Percentiles rank a stretch among this genome's conserved stretches.
phyloP scores from a whole-genome alignment of 805 yeast species.

The Saccharomycopsis sp. region DNA sequence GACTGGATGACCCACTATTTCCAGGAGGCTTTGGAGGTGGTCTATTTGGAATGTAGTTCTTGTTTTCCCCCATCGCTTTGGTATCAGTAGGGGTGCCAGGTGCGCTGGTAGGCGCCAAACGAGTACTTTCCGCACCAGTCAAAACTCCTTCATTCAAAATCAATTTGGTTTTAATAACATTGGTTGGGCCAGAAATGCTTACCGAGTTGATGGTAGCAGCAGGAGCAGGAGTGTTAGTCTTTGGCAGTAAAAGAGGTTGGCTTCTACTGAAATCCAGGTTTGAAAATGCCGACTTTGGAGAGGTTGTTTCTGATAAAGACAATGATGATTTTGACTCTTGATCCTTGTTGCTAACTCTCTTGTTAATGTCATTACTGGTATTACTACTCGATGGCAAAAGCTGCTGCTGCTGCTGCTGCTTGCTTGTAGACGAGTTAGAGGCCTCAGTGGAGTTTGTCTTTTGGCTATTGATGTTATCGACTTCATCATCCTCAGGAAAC shows the following conservation, averaged over 20 bases:
- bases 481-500: too few species aligned
- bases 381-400: not conserved
- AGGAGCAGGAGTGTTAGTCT: not conserved
- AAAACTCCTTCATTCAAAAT: slow-evolving; percentile 2
- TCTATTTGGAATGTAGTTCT: slow-evolving; percentile 51
- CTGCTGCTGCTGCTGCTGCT: not conserved
- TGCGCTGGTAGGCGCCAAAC: too few species aligned
- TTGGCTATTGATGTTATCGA: not conserved
- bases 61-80: not conserved
- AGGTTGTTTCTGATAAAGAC: too few species aligned
- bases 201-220: not conserved
- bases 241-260: too few species aligned
- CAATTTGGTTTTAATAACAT: slow-evolving; percentile 10
- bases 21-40: slow-evolving; percentile 60
- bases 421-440: not conserved
- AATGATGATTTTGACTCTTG: too few species aligned
- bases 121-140: not conserved
- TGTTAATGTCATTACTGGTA: too few species aligned
- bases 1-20: too few species aligned
- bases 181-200: slow-evolving; percentile 12
- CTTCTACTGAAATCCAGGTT: too few species aligned
- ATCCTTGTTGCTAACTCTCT: too few species aligned
- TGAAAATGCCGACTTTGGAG: not conserved
- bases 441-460: not conserved
- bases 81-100: too few species aligned